Evolutionary conservation across 306 rosid species (phyloP).

Genomic region (Castanopsis chinensis): DNA sequence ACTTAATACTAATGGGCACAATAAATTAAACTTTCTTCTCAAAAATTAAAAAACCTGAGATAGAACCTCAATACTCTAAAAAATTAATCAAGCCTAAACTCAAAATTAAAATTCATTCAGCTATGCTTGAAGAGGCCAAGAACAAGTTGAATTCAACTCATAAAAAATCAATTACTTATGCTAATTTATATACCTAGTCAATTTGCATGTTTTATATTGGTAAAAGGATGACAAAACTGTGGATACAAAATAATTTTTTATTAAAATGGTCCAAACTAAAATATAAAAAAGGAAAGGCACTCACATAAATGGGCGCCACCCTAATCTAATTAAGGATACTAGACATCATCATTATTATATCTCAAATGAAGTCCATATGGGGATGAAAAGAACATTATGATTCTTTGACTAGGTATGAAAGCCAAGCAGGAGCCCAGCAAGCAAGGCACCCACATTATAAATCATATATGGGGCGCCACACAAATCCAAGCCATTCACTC

Average conservation of each 20-base stretch:
- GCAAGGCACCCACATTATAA: not conserved
- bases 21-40: too few relatives aligned
- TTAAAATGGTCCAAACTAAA: not conserved
- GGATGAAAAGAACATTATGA: slow-evolving; percentile 40
- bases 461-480: too few relatives aligned
- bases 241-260: not conserved
- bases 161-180: too few relatives aligned
- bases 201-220: not conserved
- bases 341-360: slow-evolving; percentile 26
- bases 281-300: not conserved
- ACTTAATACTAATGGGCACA: too few relatives aligned
- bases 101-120: not conserved
- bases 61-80: too few relatives aligned
- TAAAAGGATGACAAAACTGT: not conserved
- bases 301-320: not conserved
- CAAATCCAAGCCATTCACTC: slow-evolving; percentile 12
- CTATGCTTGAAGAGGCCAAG: not conserved
- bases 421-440: slow-evolving; percentile 30
- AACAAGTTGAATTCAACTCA: not conserved
- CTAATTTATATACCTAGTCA: not conserved
- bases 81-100: too few relatives aligned
- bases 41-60: too few relatives aligned
- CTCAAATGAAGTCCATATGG: slow-evolving; percentile 23
- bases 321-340: slow-evolving; percentile 19
- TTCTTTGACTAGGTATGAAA: slow-evolving; percentile 42